Evolutionary conservation across 305 asterid species (phyloP), one percentile per base, ranked within the genome.

Genomic region (Fraxinus greggii): DNA sequence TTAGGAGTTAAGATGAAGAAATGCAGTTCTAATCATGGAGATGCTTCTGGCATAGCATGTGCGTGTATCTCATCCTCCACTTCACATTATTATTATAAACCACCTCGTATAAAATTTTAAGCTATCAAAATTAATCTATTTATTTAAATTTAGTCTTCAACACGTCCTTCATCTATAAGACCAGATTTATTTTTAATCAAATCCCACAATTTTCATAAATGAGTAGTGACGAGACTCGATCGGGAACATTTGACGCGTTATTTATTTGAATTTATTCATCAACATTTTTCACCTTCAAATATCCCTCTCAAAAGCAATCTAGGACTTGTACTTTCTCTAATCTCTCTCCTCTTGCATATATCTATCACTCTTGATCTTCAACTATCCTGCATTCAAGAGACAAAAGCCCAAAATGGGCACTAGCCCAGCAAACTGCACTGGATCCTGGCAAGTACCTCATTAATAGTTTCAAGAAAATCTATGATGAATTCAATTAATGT

Each of bases 11-110:
- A 78, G 91, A 90, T 86, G 89, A 90, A 86, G 93, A 90, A 80
- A 78, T 86, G 90, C 85, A 82, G 86, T 89, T 86, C 38, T 89
- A 94, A 92, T 94, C 89, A 94, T 92, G 92, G 92, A 87, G 89
- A 29, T 90, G 83, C 88, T 76, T 90, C 97, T 91, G 97, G 92
- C 97, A 91, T 89, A 90, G 90, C 98, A 94, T 91, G 98, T 94
- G 97, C 95, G 31, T 87, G 92, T 81, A 81, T 90, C 84, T 79
- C 72, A 83, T 84, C 84, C 26, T 70, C 92, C 94, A 87, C 93
- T 81, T 81, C 86, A 78, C 83, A 83, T 87, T 89, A 85, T 90
- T 87, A 83, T 21, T 8, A 21, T 17, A 76, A 82, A 6, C 29
- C 28, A 79, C 4, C 2, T 61, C 1, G 70, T 61, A 7, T 61